Evolutionary conservation across 495 filamentous ascomycete genomes (phyloP), one percentile per base, ranked within the genome.

Genomic region (Hypomontagnella monticulosa): DNA sequence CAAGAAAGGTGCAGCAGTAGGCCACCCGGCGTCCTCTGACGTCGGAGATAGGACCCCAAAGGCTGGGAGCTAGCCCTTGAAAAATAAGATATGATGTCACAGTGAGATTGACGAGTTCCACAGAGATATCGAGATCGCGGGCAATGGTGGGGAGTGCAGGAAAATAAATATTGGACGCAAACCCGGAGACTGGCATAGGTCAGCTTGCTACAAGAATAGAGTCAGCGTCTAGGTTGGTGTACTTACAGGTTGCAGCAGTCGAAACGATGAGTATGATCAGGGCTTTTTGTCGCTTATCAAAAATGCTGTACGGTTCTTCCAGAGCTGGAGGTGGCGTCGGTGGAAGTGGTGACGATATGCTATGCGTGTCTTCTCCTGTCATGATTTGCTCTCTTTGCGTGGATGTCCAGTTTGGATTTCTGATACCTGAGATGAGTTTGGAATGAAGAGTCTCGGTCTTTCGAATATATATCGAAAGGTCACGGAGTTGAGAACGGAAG

Each of bases 81-180:
- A 85, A 79, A 12, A 85, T 75, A 5, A 85, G 67, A 63, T 85
- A 86, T 0, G 79, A 79, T 4, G 84, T 86, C 1, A 86, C 74
- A 0, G 81, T 84, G 6, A 84, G 73, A 52, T 80, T 81, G 67
- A 84, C 73, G 3, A 81, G 74, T 37, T 79, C 75, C 4, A 79
- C 41, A 0, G 80, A 79, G 4, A 82, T 73, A 38, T 74, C 61
- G 0, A 84, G 65, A 43, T 83, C 79, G 6, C 53, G 34, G 9
- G 81, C 76, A 8, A 85, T 79, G 0, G 78, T 80, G 7, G 77
- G 74, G 6, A 85, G 68, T 0, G 80, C 79, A 7, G 83, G 84
- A 54, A 83, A 85, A 61, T 83, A 85, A 30, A 85, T 81, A 72
- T 84, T 84, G 4, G 79, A 81, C n/a, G 80, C 78, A 60, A 84